phyloP scores from a whole-genome alignment of 2,329 filamentous ascomycete species.

The Plectosphaerella sp. region DNA sequence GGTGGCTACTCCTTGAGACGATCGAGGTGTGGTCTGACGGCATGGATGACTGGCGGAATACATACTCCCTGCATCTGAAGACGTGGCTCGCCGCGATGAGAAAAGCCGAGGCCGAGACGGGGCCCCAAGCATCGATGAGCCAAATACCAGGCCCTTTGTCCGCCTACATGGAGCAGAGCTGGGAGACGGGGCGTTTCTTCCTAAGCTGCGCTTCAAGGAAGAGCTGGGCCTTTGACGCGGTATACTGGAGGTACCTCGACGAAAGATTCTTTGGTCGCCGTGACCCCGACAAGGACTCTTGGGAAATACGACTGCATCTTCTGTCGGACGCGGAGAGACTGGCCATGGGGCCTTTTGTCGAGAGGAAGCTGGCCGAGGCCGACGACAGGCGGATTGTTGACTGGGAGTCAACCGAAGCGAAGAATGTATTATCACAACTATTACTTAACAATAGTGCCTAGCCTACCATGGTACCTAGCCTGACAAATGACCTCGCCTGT shows the following conservation, averaged over 20 bases:
- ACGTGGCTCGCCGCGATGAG: slow-evolving; percentile 15
- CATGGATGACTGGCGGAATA: slow-evolving; percentile 21
- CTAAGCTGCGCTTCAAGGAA: slow-evolving; percentile 28
- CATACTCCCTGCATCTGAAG: slow-evolving; percentile 24
- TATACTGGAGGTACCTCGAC: slow-evolving; percentile 31
- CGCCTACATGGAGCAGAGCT: slow-evolving; percentile 26
- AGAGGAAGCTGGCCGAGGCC: slow-evolving; percentile 4
- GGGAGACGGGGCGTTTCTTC: slow-evolving; percentile 26
- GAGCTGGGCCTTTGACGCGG: slow-evolving; percentile 30
- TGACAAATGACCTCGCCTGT: no score
- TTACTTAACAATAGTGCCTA: background rate
- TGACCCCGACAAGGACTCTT: slow-evolving; percentile 9
- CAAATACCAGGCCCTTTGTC: background rate
- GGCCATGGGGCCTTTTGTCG: slow-evolving; percentile 20
- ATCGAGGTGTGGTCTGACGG: slow-evolving; percentile 26
- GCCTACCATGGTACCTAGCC: no score
- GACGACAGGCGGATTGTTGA: slow-evolving; percentile 10
- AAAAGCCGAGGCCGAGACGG: background rate
- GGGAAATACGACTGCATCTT: slow-evolving; percentile 14
- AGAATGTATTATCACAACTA: slow-evolving; percentile 1
- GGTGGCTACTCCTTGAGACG: slow-evolving; percentile 30
- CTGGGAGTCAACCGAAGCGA: slow-evolving; percentile 8
- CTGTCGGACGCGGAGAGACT: slow-evolving; percentile 14
- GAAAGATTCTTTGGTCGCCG: slow-evolving; percentile 24
- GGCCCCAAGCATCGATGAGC: background rate